Conservation (phyloP, 2,329 filamentous ascomycete species). For the Ophiostoma sp. region DNA sequence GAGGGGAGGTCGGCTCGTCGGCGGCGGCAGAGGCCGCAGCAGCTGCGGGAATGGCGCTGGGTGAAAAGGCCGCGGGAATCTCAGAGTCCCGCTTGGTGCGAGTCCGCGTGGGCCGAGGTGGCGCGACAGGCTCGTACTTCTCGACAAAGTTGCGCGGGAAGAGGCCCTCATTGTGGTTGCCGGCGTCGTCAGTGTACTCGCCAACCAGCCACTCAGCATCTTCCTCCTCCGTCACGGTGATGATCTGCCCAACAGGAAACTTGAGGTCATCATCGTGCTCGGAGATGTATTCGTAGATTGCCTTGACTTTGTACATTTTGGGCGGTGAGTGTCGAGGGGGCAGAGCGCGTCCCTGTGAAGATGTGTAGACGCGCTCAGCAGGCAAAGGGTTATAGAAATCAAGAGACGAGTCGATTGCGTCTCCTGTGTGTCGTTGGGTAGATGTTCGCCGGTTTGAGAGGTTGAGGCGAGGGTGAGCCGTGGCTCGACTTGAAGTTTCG, state of each 20-base stretch:
- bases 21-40: conserved; percentile 29
- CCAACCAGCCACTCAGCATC: conserved; percentile 93
- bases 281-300: conserved; percentile 91
- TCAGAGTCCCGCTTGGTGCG: conserved; percentile 66
- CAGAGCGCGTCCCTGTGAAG: not conserved
- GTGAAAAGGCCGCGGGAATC: conserved; percentile 14
- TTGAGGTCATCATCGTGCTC: conserved; percentile 92
- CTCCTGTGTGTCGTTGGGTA: not conserved
- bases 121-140: conserved; percentile 86
- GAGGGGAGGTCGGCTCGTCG: conserved; percentile 30
- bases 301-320: conserved; percentile 91
- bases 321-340: conserved; percentile 22
- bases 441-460: not conserved
- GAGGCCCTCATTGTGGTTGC: conserved; percentile 76
- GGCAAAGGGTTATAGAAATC: not conserved
- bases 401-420: not conserved
- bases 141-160: conserved; percentile 98
- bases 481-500: conserved; percentile 28
- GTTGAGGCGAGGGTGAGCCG: not conserved
- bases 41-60: conserved; percentile 34
- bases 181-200: conserved; percentile 76
- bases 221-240: conserved; percentile 89
- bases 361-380: conserved; percentile 7
- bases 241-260: conserved; percentile 82
- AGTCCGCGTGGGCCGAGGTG: conserved; percentile 76